Base-by-base conservation (phyloP, 1,284 basidiomycete species). In the Phenoliferia sp. region DNA sequence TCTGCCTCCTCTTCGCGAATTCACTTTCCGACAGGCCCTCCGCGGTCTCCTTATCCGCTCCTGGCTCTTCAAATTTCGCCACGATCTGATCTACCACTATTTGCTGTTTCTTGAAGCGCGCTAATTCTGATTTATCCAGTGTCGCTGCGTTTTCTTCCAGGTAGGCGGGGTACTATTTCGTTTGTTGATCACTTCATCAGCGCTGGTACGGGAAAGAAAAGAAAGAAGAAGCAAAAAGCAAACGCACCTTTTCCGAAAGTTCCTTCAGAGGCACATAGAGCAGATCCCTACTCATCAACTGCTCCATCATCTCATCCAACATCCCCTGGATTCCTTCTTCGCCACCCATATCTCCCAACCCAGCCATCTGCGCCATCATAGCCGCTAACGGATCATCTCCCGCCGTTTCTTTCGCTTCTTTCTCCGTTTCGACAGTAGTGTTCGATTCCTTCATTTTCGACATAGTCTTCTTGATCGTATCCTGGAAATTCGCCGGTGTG, bases 261-360 rank as follows among this genome's bases (percentile, higher is more conserved):
- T 98, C 95, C 74, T 90, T 90, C 75, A 98, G 80, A 0, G 95
- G 94, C 72, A 96, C 94, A 76, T 97, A 92, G 26, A 96, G 80
- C 15, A 98, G 85, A 2, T 98, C 93, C 77, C 93, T 94, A 78
- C 87, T 88, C 91, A 99, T 93, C 58, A 99, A 83, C 77, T 94
- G 88, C 22, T 86, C 85, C 94, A 95, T 93, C 89, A 98, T 92
- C 50, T 83, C 86, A 78, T 98, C 92, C 29, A 99, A 82, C 73
- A 96, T 83, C 12, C 85, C 86, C 59, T 87, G 85, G 9, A 94
- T 79, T 63, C 89, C 86, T 39, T 84, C 85, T 28, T 87, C 88
- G 6, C 54, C 54, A 3, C 55, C 55, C 28, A 57, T 57, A 26
- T 52, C 48, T 19, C 48, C 48, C 48, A 71, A 56, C 15, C 78